Percentiles rank a stretch among this genome's conserved stretches.
Conservation (phyloP, 164 flowering plant genomes). For the Vitis vinifera region ASM3070453v1 NC_081822.1:26093001-26093500, state of each 20-base stretch:
- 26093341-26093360: neutral
- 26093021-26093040: slow-evolving; percentile 27
- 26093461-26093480: too few species aligned
- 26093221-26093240: slow-evolving; percentile 11
- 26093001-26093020: slow-evolving; percentile 46
- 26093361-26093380: too few species aligned
- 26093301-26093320: neutral
- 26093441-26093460: too few species aligned
- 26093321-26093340: neutral
- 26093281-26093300: slow-evolving; percentile 5
- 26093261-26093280: neutral
- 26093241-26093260: slow-evolving; percentile 4
- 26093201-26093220: slow-evolving; percentile 7
- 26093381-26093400: too few species aligned
- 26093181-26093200: slow-evolving; percentile 12
- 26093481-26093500: too few species aligned
- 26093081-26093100: slow-evolving; percentile 93
- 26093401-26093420: too few species aligned
- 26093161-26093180: slow-evolving; percentile 83
- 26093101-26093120: slow-evolving; percentile 91
- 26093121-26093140: slow-evolving; percentile 89
- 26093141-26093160: slow-evolving; percentile 92
- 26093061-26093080: slow-evolving; percentile 88
- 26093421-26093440: too few species aligned
- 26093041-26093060: slow-evolving; percentile 44